Conservation (phyloP, 2,329 filamentous ascomycete species). For the Amauroascus verrucosus region DNA sequence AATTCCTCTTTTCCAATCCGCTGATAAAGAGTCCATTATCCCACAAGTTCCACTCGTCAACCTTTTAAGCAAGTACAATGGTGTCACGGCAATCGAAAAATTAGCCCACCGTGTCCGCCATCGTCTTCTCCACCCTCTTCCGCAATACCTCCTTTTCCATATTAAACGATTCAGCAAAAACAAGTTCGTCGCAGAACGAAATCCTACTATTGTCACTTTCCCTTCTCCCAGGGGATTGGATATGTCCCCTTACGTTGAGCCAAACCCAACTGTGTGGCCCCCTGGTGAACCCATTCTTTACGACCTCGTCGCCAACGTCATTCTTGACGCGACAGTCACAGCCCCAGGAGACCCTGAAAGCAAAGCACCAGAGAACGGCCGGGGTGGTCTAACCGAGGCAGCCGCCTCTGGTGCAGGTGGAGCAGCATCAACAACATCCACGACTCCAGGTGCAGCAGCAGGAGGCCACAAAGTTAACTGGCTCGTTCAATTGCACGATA, state of each 20-base stretch:
- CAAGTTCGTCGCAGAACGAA: constrained; percentile 91
- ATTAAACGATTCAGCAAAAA: constrained; percentile 95
- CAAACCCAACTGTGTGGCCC: constrained; percentile 60
- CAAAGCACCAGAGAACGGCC: constrained; percentile 24
- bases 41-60: constrained; percentile 63
- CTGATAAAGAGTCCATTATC: constrained; percentile 90
- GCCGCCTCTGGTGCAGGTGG: constrained; percentile 17
- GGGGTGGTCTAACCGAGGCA: constrained; percentile 30
- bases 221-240: constrained; percentile 73
- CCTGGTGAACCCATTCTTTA: constrained; percentile 81
- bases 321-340: constrained; percentile 40
- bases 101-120: constrained; percentile 81
- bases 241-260: constrained; percentile 83
- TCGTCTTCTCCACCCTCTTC: constrained; percentile 77
- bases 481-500: constrained; percentile 82
- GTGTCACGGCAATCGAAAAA: constrained; percentile 74
- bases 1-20: constrained; percentile 90
- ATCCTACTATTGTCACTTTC: constrained; percentile 97
- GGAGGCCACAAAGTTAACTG: constrained; percentile 88
- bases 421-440: constrained; percentile 15
- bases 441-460: constrained; percentile 60
- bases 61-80: constrained; percentile 88
- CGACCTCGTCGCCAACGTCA: constrained; percentile 91
- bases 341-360: constrained; percentile 55
- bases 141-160: constrained; percentile 85